Evolutionary conservation across 352 stramenopile genomes (phyloP).

Genomic region (Phytophthora ramorum): DNA sequence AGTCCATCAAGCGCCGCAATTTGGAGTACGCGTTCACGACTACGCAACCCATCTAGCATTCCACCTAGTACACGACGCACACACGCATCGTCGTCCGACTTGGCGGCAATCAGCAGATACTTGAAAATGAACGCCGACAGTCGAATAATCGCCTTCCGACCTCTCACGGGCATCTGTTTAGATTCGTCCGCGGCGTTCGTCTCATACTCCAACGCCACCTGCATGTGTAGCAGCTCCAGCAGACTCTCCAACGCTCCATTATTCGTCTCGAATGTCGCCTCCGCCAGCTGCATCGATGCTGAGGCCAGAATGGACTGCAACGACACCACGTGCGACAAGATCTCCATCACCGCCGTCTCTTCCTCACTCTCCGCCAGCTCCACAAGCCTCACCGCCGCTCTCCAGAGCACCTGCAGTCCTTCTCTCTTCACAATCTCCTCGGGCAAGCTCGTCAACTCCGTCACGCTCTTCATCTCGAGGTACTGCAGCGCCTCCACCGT

Average conservation of each 20-base stretch:
- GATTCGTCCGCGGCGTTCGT: slow-evolving; percentile 4
- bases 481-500: slow-evolving; percentile 74
- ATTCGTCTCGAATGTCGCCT: slow-evolving; percentile 34
- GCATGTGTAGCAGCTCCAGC: slow-evolving; percentile 55
- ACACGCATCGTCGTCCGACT: slow-evolving; percentile 49
- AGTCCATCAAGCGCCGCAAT: slow-evolving; percentile 77
- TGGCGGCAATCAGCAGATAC: slow-evolving; percentile 58
- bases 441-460: slow-evolving; percentile 59
- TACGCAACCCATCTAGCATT: slow-evolving; percentile 76
- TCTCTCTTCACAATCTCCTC: slow-evolving; percentile 64
- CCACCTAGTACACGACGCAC: slow-evolving; percentile 65
- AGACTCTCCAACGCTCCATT: slow-evolving; percentile 23
- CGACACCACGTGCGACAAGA: slow-evolving; percentile 57
- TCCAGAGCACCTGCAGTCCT: slow-evolving; percentile 66
- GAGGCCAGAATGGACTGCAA: slow-evolving; percentile 68
- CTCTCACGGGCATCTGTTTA: slow-evolving; percentile 41
- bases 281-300: slow-evolving; percentile 58
- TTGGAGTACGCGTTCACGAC: slow-evolving; percentile 65
- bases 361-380: slow-evolving; percentile 27
- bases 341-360: slow-evolving; percentile 23
- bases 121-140: slow-evolving; percentile 83
- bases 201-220: slow-evolving; percentile 66
- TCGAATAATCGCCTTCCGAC: slow-evolving; percentile 73
- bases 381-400: slow-evolving; percentile 42
- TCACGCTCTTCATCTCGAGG: slow-evolving; percentile 78